These are phyloP conservation scores for Microglena sp. DNA, from an alignment of 139 green algal species.

Conservation along the genomic window DNA sequence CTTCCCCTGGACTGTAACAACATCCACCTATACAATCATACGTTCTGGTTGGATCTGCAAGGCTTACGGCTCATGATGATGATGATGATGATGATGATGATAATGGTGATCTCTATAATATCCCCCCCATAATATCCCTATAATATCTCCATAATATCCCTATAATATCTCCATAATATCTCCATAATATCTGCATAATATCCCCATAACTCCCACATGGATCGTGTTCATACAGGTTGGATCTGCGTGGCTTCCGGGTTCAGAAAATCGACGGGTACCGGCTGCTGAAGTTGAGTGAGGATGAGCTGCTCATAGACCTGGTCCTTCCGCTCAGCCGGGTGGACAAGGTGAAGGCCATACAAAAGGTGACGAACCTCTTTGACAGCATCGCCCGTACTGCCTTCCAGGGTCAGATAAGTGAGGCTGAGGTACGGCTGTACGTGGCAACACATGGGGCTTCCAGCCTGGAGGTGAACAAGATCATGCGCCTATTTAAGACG, in stretches of 20 bases:
- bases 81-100: no score
- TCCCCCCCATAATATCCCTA: no score
- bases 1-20: no score
- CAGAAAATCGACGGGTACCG: constrained; percentile 6
- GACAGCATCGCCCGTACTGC: constrained; percentile 32
- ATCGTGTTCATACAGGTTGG: no score
- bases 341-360: constrained; percentile 28
- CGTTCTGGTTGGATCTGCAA: no score
- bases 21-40: no score
- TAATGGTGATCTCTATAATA: no score
- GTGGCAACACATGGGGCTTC: constrained; percentile 22
- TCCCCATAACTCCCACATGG: no score
- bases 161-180: no score
- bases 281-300: constrained; percentile 20
- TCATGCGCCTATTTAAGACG: constrained; percentile 21
- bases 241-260: constrained; percentile 28
- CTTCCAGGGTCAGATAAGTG: constrained; percentile 21
- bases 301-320: constrained; percentile 23
- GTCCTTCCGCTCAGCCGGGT: constrained; percentile 28
- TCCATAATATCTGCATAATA: no score
- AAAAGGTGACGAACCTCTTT: constrained; percentile 23
- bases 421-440: constrained; percentile 36
- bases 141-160: no score
- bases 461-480: constrained; percentile 24
- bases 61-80: no score